These are phyloP conservation scores for Sarocladium oryzae DNA, from an alignment of 2,329 filamentous ascomycete species.

Conservation along the genomic window DNA sequence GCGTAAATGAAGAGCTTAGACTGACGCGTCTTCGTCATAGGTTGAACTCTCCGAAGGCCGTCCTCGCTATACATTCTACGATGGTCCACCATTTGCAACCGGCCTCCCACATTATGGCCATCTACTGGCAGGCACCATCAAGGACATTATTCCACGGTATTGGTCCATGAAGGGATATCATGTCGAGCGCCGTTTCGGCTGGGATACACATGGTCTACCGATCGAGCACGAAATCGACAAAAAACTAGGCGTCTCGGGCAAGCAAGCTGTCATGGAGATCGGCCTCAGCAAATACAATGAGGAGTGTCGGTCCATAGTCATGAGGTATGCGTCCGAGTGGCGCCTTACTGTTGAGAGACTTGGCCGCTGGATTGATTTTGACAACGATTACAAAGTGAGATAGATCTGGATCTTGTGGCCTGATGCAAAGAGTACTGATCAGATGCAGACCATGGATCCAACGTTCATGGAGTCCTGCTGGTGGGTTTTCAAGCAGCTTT, in stretches of 20 bases:
- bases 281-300: slow-evolving; percentile 87
- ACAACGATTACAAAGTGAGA: slow-evolving; percentile 85
- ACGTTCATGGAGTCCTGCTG: slow-evolving; percentile 93
- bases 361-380: slow-evolving; percentile 95
- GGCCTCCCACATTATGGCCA: slow-evolving; percentile 63
- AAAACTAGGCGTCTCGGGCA: slow-evolving; percentile 81
- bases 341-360: slow-evolving; percentile 78
- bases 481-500: slow-evolving; percentile 95
- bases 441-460: slow-evolving; percentile 75
- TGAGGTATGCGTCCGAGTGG: slow-evolving; percentile 86
- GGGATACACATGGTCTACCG: slow-evolving; percentile 90
- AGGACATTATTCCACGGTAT: slow-evolving; percentile 93
- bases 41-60: slow-evolving; percentile 75
- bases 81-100: slow-evolving; percentile 76
- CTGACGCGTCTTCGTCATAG: slow-evolving; percentile 28
- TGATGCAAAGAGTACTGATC: not conserved
- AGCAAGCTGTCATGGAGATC: slow-evolving; percentile 78
- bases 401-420: too few species aligned
- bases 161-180: slow-evolving; percentile 97
- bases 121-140: slow-evolving; percentile 86
- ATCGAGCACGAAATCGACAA: slow-evolving; percentile 98
- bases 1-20: too few species aligned
- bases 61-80: slow-evolving; percentile 90
- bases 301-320: slow-evolving; percentile 87
- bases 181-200: slow-evolving; percentile 87